These are phyloP conservation scores for Tolypocladium nubicola DNA, from an alignment of 2,329 filamentous ascomycete species.

Conservation along the genomic window DNA sequence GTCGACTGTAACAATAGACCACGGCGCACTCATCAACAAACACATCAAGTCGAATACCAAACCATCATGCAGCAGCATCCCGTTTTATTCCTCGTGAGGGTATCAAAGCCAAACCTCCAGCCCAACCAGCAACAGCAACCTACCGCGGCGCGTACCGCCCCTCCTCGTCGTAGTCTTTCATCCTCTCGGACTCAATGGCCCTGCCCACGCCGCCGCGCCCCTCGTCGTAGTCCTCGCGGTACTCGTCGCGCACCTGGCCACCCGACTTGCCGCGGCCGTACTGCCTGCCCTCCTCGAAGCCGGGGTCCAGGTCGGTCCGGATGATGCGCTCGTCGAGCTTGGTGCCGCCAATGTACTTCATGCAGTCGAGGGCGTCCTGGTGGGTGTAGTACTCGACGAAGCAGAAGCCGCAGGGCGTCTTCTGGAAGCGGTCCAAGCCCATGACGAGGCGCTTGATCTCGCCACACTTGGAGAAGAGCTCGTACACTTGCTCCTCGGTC, in stretches of 20 bases:
- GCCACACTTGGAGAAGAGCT: slow-evolving; percentile 90
- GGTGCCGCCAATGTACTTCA: slow-evolving; percentile 97
- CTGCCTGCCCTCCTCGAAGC: slow-evolving; percentile 91
- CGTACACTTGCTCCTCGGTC: slow-evolving; percentile 97
- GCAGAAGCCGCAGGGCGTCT: slow-evolving; percentile 98
- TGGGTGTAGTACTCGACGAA: slow-evolving; percentile 99
- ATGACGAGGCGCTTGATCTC: slow-evolving; percentile 98
- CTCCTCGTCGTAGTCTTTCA: slow-evolving; percentile 30
- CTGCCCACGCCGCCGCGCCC: slow-evolving; percentile 83
- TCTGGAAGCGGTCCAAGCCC: slow-evolving; percentile 93
- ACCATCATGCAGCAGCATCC: neutral
- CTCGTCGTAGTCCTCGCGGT: slow-evolving; percentile 92
- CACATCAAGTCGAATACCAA: slow-evolving; percentile 2
- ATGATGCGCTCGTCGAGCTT: slow-evolving; percentile 98
- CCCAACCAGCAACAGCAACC: neutral
- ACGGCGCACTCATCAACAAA: neutral
- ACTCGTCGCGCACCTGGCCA: slow-evolving; percentile 95
- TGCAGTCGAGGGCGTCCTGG: slow-evolving; percentile 90
- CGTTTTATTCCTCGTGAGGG: slow-evolving; percentile 8
- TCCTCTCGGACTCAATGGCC: slow-evolving; percentile 50
- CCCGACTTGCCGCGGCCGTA: slow-evolving; percentile 94
- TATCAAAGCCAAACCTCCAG: slow-evolving; percentile 11
- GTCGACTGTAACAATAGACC: slow-evolving; percentile 13
- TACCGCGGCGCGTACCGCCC: slow-evolving; percentile 10
- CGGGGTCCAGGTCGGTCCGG: slow-evolving; percentile 87